Conservation (phyloP, 2,329 filamentous ascomycete genomes). For the Aspergillus arachidicola region DNA sequence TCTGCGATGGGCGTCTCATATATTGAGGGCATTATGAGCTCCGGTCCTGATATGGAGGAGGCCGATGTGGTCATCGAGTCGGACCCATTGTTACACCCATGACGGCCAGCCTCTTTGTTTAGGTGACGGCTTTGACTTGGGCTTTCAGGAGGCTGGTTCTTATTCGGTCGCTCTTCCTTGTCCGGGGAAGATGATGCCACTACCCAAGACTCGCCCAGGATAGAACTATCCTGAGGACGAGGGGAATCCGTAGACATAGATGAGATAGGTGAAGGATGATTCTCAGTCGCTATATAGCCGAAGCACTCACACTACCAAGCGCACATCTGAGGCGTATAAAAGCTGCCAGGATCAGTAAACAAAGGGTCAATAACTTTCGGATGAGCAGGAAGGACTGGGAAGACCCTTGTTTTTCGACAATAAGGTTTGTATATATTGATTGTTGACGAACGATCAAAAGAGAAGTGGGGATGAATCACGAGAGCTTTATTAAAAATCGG, state of each 20-base stretch:
- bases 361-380: background rate
- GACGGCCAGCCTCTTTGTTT: slow-evolving; percentile 11
- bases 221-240: slow-evolving; percentile 16
- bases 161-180: slow-evolving; percentile 10
- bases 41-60: slow-evolving; percentile 37
- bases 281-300: background rate
- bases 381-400: background rate
- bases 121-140: slow-evolving; percentile 11
- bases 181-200: slow-evolving; percentile 29
- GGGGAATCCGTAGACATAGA: slow-evolving; percentile 12
- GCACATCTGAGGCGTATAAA: background rate
- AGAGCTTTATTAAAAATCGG: slow-evolving; percentile 15
- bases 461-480: slow-evolving; percentile 22
- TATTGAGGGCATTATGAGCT: slow-evolving; percentile 46
- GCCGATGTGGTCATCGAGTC: slow-evolving; percentile 28
- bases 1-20: slow-evolving; percentile 37
- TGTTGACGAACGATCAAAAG: slow-evolving; percentile 9
- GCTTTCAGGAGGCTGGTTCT: background rate
- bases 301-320: background rate
- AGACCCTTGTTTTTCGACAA: background rate
- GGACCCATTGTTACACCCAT: slow-evolving; percentile 17
- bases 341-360: background rate
- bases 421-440: slow-evolving; percentile 10
- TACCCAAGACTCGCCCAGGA: slow-evolving; percentile 43
- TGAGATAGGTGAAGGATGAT: background rate